These are phyloP conservation scores for Cladosporium cucumerinum DNA, from an alignment of 2,329 filamentous ascomycete genomes.

Conservation along the genomic window DNA sequence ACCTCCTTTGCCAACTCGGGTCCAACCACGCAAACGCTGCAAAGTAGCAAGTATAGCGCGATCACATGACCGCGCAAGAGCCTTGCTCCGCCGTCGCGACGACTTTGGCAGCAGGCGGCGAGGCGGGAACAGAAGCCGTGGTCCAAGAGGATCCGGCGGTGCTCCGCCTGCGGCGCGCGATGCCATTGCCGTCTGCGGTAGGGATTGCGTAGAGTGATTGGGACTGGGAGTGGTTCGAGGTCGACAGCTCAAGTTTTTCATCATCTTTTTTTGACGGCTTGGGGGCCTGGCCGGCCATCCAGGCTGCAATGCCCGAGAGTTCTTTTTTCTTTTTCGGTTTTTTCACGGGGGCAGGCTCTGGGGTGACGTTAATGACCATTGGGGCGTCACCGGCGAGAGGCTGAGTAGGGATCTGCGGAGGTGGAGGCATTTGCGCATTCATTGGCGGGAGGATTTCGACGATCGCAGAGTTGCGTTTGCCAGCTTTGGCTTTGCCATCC, in stretches of 20 bases:
- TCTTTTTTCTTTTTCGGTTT: conserved; percentile 26
- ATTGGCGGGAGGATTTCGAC: not conserved
- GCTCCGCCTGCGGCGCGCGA: conserved; percentile 1
- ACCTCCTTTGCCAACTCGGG: not conserved
- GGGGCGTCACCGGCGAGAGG: not conserved
- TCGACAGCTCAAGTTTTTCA: conserved; percentile 23
- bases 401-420: not conserved
- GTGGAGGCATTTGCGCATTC: not conserved
- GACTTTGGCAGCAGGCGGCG: conserved; percentile 1
- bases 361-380: conserved; percentile 12
- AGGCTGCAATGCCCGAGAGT: conserved; percentile 26
- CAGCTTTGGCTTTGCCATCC: not conserved
- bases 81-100: conserved; percentile 8
- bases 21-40: conserved; percentile 13
- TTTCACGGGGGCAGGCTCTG: conserved; percentile 14
- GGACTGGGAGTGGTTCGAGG: not conserved
- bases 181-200: not conserved
- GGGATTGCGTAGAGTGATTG: not conserved
- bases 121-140: not conserved
- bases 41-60: not conserved
- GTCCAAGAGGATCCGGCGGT: conserved; percentile 12
- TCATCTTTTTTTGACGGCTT: conserved; percentile 23
- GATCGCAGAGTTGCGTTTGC: conserved; percentile 4
- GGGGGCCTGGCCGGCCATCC: conserved; percentile 26
- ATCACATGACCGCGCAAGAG: conserved; percentile 16